Evolutionary conservation across 129 eudicot genomes (phyloP).

Genomic region (Helianthus annuus): DNA sequence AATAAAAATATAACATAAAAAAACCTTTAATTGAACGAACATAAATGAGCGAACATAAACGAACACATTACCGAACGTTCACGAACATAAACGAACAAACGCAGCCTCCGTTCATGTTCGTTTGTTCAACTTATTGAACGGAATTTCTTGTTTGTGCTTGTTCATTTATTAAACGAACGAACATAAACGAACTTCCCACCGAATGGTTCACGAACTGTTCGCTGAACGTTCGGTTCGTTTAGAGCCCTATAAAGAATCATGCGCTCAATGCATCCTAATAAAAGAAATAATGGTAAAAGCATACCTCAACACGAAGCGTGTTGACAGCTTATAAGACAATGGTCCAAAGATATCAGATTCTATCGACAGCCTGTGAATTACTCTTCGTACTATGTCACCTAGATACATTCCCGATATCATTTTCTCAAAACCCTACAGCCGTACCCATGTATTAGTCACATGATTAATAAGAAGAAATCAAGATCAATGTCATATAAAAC

Average conservation of each 20-base stretch:
- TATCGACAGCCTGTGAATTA: slow-evolving; percentile 61
- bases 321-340: slow-evolving; percentile 55
- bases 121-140: too few species aligned
- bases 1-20: too few species aligned
- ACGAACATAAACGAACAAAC: too few species aligned
- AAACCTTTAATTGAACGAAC: too few species aligned
- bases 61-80: too few species aligned
- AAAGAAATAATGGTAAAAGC: not conserved
- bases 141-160: too few species aligned
- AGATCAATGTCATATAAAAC: slow-evolving; percentile 4
- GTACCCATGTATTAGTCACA: slow-evolving; percentile 24
- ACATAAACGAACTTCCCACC: too few species aligned
- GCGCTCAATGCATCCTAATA: slow-evolving; percentile 1
- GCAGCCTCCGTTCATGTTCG: too few species aligned
- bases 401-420: slow-evolving; percentile 98
- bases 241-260: not conserved
- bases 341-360: slow-evolving; percentile 82
- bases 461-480: not conserved
- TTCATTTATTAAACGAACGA: too few species aligned
- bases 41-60: too few species aligned
- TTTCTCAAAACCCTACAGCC: slow-evolving; percentile 88
- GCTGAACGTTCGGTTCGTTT: too few species aligned
- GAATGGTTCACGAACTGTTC: too few species aligned
- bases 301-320: slow-evolving; percentile 68
- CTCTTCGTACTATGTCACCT: slow-evolving; percentile 93